Conservation (phyloP, 495 filamentous ascomycete genomes). For the Cercophora samala region DNA sequence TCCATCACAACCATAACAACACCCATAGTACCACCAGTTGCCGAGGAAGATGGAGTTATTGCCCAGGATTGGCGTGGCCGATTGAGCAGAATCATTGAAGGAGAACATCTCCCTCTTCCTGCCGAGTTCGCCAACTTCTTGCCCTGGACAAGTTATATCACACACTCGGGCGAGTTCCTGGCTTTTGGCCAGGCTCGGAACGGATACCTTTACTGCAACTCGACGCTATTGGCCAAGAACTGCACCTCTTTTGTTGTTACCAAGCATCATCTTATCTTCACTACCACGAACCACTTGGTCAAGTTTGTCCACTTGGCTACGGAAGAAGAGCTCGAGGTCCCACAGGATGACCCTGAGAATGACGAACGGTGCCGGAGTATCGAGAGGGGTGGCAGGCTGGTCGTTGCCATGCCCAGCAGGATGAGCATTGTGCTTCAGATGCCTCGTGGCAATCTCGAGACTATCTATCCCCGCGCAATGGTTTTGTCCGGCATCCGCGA, state of each 20-base stretch:
- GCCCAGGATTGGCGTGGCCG: conserved; percentile 40
- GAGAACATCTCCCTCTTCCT: conserved; percentile 11
- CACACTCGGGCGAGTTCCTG: conserved; percentile 39
- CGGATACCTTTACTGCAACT: conserved; percentile 77
- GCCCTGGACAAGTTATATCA: conserved; percentile 51
- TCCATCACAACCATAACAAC: conserved; percentile 21
- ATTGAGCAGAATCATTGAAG: conserved; percentile 25
- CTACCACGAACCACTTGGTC: conserved; percentile 82
- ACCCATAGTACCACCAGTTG: conserved; percentile 16
- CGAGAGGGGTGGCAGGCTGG: conserved; percentile 80
- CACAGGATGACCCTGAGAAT: conserved; percentile 80
- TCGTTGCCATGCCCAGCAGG: conserved; percentile 84
- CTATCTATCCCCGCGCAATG: conserved; percentile 87
- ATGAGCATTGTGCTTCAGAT: conserved; percentile 85
- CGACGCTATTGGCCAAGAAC: conserved; percentile 67
- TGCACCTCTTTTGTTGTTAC: conserved; percentile 90
- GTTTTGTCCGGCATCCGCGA: conserved; percentile 83
- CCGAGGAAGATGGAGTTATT: conserved; percentile 20
- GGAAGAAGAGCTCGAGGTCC: conserved; percentile 72
- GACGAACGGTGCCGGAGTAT: conserved; percentile 92
- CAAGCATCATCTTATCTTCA: conserved; percentile 79
- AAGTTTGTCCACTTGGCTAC: conserved; percentile 85
- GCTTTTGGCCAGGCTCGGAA: conserved; percentile 64
- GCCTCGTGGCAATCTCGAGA: conserved; percentile 93
- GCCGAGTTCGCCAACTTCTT: conserved; percentile 43